Evolutionary conservation across 1,284 basidiomycete species (phyloP), one percentile per base, ranked within the genome.

Genomic region (Agaricales sp.): DNA sequence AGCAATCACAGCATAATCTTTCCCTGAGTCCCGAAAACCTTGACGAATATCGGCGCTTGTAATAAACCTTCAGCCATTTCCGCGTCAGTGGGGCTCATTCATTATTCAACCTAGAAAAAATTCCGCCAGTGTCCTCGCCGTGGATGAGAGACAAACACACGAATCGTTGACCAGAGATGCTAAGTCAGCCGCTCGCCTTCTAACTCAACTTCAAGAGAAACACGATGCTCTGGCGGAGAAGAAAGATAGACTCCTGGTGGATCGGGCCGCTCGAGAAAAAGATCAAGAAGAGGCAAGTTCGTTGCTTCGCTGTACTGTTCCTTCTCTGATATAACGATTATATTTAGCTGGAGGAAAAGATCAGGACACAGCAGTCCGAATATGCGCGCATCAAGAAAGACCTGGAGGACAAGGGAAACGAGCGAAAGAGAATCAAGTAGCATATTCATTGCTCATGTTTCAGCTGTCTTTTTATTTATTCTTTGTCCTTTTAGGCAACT

Each of bases 121-220:
- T 0, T 68, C 74, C 20, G 86, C 92, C 3, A 88, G 82, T 53
- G 68, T 85, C 1, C 75, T 86, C 39, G 92, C 89, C 0, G 82
- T 93, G 0, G 77, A 84, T 26, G 93, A 98, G 63, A 86, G 96
- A 1, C 92, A 96, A 61, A 74, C 82, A 19, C 75, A 96, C 3
- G 91, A 94, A 55, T 77, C 78, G 0, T 73, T 94, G 1, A 74
- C 73, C n/a, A 81, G 92, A 52, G 90, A 97, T 50, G 82, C 87
- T 58, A 92, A 93, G 63, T 83, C 80, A 1, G 63, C 81, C 1
- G 64, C 71, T 3, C 80, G 91, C 30, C 72, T 79, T 1, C 71
- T 92, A 6, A 67, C 77, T 2, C 81, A 87, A 57, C 67, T 90
- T 8, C 72, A 75, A 50, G 75, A 81, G 54, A 87, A 83, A 59